Evolutionary conservation across 2,329 filamentous ascomycete species (phyloP), one percentile per base, ranked within the genome.

Genomic region (Nothophaeocryptopus gaeumannii): DNA sequence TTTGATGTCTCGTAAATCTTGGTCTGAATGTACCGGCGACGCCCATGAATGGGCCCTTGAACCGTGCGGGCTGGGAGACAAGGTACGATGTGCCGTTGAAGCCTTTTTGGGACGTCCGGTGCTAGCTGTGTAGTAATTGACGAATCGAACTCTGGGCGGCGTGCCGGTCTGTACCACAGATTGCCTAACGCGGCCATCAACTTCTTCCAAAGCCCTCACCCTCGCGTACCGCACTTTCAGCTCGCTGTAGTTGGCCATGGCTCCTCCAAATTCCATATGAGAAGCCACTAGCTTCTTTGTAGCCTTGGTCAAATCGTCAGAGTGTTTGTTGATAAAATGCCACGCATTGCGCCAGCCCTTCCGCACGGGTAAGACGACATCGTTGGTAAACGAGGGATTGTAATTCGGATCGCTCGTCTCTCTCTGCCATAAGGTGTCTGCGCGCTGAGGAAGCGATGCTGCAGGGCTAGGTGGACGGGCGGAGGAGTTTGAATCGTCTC

Each of bases 51-150:
- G 20, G 20, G 20, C 7, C 16, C 47, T 51, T 15, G 54, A 51
- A 14, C 44, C 40, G 36, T 49, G 33, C 13, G 51, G 49, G 34
- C 47, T 52, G 2, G 31, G 40, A 34, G 55, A 58, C 5, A 26
- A 14, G 12, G 54, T 49, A 10, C 48, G 41, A 56, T 75, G 74
- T 11, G 70, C 69, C 59, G 86, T 65, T 51, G 72, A 72, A 5
- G 68, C 66, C 56, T 70, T 72, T 60, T 75, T 90, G 2, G 78
- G 77, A 51, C 82, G 77, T 3, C 90, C 90, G 8, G 86, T 85
- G 58, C 87, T 90, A n/a, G 87, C 80, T 1, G 90, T 95, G 65
- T 92, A 96, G 67, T 95, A 96, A 65, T 96, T 96, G 50, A 89
- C 77, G 62, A 96, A 96, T 12, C 89, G 79, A 9, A 93, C 80